Percentiles rank a stretch among this genome's conserved stretches.
Evolutionary conservation across 23 red algal species (phyloP).

Genomic region (Pyropia haitanensis): DNA sequence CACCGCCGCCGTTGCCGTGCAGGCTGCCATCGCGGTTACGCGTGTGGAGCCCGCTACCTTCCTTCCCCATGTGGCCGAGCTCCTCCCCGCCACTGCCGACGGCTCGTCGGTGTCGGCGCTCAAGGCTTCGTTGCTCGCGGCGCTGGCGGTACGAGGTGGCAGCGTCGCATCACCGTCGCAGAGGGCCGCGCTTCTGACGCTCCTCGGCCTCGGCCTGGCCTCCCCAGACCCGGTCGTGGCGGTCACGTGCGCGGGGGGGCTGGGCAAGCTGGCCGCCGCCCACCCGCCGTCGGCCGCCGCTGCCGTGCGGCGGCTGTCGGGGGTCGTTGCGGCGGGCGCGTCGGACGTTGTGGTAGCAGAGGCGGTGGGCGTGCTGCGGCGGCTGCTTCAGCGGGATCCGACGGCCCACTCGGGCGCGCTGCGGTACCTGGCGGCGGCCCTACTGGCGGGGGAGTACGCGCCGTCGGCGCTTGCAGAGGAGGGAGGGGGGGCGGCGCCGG

Average conservation of each 20-base stretch:
- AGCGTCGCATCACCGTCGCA: conserved; percentile 26
- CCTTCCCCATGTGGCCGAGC: conserved; percentile 50
- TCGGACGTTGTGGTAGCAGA: conserved; percentile 52
- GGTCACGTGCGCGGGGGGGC: conserved; percentile 24
- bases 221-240: conserved; percentile 33
- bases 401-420: conserved; percentile 36
- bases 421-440: conserved; percentile 36
- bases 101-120: conserved; percentile 19
- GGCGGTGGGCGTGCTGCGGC: conserved; percentile 54
- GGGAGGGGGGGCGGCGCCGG: no score
- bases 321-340: conserved; percentile 29
- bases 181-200: conserved; percentile 33
- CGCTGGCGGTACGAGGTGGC: conserved; percentile 14
- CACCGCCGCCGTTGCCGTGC: conserved; percentile 29
- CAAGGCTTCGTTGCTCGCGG: conserved; percentile 18
- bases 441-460: conserved; percentile 7
- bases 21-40: conserved; percentile 29
- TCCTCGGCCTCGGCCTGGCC: conserved; percentile 34
- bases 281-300: conserved; percentile 42
- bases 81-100: conserved; percentile 42
- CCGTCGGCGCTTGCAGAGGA: no score
- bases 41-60: conserved; percentile 16
- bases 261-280: conserved; percentile 53
- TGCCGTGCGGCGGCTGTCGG: conserved; percentile 38
- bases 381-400: conserved; percentile 57